A percentile compares a stretch with the other conserved stretches of the same genome.
These are phyloP conservation scores for Borealophlyctis nickersoniae DNA, from an alignment of 192 early-diverging fungal genomes.

Conservation along the genomic window DNA sequence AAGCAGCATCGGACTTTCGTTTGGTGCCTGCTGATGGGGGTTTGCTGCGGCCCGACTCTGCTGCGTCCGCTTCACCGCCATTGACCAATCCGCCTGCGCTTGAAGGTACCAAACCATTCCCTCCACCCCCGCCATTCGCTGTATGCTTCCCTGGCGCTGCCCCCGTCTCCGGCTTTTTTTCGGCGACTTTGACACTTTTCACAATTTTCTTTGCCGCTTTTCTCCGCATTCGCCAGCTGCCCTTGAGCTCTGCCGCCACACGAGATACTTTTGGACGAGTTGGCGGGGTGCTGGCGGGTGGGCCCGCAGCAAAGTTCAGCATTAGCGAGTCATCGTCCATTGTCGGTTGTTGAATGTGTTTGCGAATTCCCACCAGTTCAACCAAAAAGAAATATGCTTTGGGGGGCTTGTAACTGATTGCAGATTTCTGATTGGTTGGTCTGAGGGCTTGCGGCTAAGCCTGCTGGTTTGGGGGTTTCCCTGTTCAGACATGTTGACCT, in stretches of 20 bases:
- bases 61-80: not conserved
- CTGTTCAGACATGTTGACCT: no score
- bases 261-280: not conserved
- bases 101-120: no score
- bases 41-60: not conserved
- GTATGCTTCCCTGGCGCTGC: slow-evolving; percentile 13
- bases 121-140: no score
- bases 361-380: no score
- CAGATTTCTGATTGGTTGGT: no score
- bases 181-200: no score
- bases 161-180: slow-evolving; percentile 24
- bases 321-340: slow-evolving; percentile 72
- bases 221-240: slow-evolving; percentile 30
- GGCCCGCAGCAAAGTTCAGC: slow-evolving; percentile 57
- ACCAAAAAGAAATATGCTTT: no score
- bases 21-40: not conserved
- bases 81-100: no score
- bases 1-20: not conserved
- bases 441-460: no score
- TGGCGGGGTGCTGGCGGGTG: not conserved
- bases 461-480: no score
- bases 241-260: not conserved
- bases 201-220: slow-evolving; percentile 35
- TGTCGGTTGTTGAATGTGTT: no score
- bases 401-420: no score